Percentiles rank a stretch among this genome's conserved stretches.
Conservation (phyloP, 2,329 filamentous ascomycete species). For the Macrophomina tecta region DNA sequence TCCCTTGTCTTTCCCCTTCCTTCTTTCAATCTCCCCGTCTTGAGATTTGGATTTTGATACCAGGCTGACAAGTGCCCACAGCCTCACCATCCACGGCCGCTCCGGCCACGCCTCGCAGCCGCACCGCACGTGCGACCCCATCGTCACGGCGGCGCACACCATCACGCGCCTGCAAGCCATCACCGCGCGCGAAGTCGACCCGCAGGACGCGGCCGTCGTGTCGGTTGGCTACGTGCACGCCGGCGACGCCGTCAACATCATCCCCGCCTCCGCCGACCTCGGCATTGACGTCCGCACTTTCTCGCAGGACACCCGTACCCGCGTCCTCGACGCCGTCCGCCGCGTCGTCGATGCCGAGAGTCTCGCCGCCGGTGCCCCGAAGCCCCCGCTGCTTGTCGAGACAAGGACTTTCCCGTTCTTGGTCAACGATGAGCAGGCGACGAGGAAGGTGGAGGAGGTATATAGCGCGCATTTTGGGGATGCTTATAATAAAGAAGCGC, state of each 20-base stretch:
- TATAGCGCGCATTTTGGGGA: constrained; percentile 56
- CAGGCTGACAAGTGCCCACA: not conserved
- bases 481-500: constrained; percentile 47
- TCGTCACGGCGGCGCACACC: constrained; percentile 62
- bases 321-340: constrained; percentile 55
- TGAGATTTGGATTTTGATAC: no score
- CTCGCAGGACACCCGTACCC: constrained; percentile 52
- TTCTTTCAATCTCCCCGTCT: no score
- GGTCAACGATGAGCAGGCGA: constrained; percentile 57
- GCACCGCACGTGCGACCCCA: constrained; percentile 63
- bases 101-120: constrained; percentile 65
- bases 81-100: constrained; percentile 61
- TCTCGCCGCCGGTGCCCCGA: constrained; percentile 52
- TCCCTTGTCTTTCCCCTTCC: no score
- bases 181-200: constrained; percentile 61
- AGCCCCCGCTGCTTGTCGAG: constrained; percentile 51
- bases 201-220: constrained; percentile 61
- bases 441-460: constrained; percentile 47
- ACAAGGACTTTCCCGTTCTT: constrained; percentile 56
- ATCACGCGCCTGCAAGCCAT: constrained; percentile 66
- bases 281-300: constrained; percentile 62
- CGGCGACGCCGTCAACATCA: constrained; percentile 66
- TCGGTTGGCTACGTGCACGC: constrained; percentile 65
- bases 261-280: constrained; percentile 60
- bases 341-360: constrained; percentile 64